A percentile compares a stretch with the other conserved stretches of the same genome.
Conservation (phyloP, 345 rosid genomes). For the Euphorbia lathyris region DNA sequence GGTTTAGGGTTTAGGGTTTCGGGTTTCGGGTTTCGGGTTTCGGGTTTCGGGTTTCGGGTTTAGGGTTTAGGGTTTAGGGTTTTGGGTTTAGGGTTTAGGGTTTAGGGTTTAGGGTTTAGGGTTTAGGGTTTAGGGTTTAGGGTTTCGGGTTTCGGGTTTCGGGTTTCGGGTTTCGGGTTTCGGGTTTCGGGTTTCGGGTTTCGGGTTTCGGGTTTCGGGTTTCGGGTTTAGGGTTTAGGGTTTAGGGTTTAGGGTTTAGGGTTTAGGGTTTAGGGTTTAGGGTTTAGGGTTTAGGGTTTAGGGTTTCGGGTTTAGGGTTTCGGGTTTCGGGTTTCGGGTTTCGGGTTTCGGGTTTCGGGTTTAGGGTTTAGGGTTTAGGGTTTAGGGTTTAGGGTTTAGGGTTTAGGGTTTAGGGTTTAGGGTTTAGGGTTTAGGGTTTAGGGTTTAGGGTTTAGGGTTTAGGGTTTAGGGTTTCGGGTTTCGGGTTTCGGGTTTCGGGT, state of each 20-base stretch:
- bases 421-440: constrained; percentile 27
- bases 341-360: neutral
- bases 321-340: neutral
- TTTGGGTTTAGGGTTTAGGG: neutral
- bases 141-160: neutral
- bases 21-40: neutral
- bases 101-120: constrained; percentile 1
- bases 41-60: neutral
- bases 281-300: neutral
- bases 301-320: neutral
- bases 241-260: neutral
- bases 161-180: neutral
- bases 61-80: neutral
- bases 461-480: constrained; percentile 25
- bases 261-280: neutral
- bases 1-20: neutral
- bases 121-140: constrained; percentile 1
- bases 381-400: constrained; percentile 24
- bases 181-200: neutral
- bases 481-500: constrained; percentile 27
- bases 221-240: neutral
- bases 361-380: constrained; percentile 1
- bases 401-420: constrained; percentile 29
- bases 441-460: constrained; percentile 33
- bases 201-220: neutral